A percentile compares a stretch with the other conserved stretches of the same genome.
Conservation (phyloP, 148 eudicot species). For the Chenopodium album region DNA sequence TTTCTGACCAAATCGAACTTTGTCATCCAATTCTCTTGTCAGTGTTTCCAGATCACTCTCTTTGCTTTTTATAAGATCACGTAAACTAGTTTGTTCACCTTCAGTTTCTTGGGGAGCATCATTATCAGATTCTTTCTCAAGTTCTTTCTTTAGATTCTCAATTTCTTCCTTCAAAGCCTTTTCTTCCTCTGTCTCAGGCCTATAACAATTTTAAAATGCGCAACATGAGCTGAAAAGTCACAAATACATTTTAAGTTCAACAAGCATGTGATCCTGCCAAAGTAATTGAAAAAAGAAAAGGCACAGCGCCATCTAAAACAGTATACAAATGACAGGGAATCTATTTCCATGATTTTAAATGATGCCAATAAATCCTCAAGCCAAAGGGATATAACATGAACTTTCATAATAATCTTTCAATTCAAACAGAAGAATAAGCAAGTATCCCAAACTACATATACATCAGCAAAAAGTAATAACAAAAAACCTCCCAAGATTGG, state of each 20-base stretch:
- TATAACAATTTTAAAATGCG: conserved; percentile 21
- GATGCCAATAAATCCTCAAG: neutral
- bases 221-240: conserved; percentile 13
- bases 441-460: neutral
- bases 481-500: neutral
- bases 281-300: neutral
- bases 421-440: neutral
- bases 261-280: neutral
- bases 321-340: neutral
- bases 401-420: neutral
- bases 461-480: neutral
- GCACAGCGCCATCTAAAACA: neutral
- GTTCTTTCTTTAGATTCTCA: conserved; percentile 32
- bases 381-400: neutral
- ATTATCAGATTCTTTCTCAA: conserved; percentile 43
- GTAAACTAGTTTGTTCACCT: conserved; percentile 42
- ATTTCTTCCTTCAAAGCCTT: conserved; percentile 46
- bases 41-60: conserved; percentile 68
- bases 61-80: conserved; percentile 38
- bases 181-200: conserved; percentile 47
- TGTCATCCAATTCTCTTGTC: conserved; percentile 68
- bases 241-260: neutral
- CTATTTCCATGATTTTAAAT: neutral
- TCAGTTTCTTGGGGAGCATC: conserved; percentile 36
- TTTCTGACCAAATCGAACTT: conserved; percentile 70